Conservation (phyloP, 805 yeast species). For the Jamesozyma lodderae region DNA sequence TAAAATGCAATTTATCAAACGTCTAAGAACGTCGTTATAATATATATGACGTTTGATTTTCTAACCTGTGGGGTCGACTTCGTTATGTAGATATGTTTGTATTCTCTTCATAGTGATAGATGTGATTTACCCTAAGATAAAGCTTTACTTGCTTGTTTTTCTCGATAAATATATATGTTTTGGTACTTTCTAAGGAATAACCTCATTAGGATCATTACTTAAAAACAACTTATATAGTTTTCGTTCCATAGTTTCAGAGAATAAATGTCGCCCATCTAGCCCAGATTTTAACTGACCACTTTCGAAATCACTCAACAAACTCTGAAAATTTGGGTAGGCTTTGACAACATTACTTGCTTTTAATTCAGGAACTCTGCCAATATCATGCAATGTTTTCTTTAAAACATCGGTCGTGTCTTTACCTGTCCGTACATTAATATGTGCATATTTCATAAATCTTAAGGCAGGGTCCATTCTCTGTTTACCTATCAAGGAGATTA, state of each 20-base stretch:
- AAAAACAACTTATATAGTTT: slow-evolving; percentile 41
- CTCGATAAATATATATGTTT: neutral
- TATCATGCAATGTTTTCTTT: slow-evolving; percentile 43
- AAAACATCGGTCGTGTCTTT: slow-evolving; percentile 38
- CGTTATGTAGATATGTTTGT: too few relatives aligned
- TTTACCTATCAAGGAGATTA: slow-evolving; percentile 46
- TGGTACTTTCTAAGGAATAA: slow-evolving; percentile 11
- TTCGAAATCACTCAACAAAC: slow-evolving; percentile 22
- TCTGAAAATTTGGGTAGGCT: slow-evolving; percentile 34
- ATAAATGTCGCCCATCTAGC: slow-evolving; percentile 36
- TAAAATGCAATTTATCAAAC: slow-evolving; percentile 31
- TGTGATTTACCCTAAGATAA: too few relatives aligned
- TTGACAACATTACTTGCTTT: slow-evolving; percentile 39
- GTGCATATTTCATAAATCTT: slow-evolving; percentile 46
- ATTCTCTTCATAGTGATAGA: too few relatives aligned
- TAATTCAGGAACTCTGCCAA: slow-evolving; percentile 47
- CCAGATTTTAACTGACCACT: slow-evolving; percentile 34
- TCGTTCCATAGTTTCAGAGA: slow-evolving; percentile 43
- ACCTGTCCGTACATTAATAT: slow-evolving; percentile 51
- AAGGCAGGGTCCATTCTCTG: slow-evolving; percentile 47
- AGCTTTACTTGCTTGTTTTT: too few relatives aligned
- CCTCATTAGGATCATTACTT: slow-evolving; percentile 42
- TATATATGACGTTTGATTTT: too few relatives aligned
- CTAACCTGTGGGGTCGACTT: too few relatives aligned
- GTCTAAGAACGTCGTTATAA: slow-evolving; percentile 5